A percentile compares a stretch with the other conserved stretches of the same genome.
Conservation (phyloP, 768 basidiomycete genomes). For the Suillus luteus region DNA sequence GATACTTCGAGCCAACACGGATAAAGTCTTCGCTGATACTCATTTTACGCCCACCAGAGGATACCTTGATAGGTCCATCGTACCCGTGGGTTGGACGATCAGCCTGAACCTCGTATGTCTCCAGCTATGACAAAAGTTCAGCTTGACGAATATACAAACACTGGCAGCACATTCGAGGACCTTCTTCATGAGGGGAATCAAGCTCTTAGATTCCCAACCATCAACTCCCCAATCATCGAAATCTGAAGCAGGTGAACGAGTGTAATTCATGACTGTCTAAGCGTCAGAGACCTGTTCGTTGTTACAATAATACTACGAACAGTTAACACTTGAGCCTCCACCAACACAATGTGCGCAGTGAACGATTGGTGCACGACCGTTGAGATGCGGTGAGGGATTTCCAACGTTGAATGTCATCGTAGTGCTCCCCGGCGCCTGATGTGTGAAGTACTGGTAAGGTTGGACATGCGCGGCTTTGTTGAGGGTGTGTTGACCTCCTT, state of each 20-base stretch:
- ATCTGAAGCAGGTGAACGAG: constrained; percentile 29
- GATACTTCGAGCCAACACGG: constrained; percentile 45
- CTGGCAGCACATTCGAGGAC: constrained; percentile 8
- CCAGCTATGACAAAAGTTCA: constrained; percentile 15
- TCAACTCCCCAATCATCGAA: constrained; percentile 34
- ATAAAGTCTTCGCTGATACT: constrained; percentile 46
- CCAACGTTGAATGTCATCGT: constrained; percentile 18
- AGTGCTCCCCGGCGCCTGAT: constrained; percentile 21
- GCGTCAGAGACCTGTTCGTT: neutral
- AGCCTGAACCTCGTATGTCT: constrained; percentile 23
- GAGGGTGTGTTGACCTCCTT: constrained; percentile 26
- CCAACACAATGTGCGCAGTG: constrained; percentile 27
- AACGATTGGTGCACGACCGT: constrained; percentile 19
- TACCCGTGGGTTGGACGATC: constrained; percentile 25
- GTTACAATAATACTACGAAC: constrained; percentile 12
- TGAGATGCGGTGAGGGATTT: constrained; percentile 18
- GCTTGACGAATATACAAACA: neutral
- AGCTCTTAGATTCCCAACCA: constrained; percentile 28
- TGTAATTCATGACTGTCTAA: constrained; percentile 21
- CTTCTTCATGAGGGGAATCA: constrained; percentile 30
- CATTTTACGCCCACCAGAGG: constrained; percentile 25
- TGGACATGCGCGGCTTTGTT: constrained; percentile 23
- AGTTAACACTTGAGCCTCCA: constrained; percentile 27
- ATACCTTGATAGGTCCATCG: constrained; percentile 27
- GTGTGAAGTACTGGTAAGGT: constrained; percentile 20